Conservation (phyloP, 2,329 filamentous ascomycete genomes). For the Penicillium aurantiogriseum region DNA sequence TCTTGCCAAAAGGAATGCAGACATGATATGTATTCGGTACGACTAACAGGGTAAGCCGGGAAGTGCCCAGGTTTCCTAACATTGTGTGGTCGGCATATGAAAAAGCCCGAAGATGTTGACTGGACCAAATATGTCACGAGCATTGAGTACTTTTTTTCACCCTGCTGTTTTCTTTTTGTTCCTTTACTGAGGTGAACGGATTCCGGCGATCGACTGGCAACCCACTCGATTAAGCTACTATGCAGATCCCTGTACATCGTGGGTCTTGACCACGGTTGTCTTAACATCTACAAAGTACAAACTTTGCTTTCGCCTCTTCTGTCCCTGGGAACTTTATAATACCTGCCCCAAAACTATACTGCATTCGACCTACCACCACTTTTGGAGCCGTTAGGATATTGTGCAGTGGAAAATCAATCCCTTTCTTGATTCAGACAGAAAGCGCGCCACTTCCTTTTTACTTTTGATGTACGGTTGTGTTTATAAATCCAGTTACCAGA, state of each 20-base stretch:
- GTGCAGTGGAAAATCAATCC: not conserved
- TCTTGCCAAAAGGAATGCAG: not conserved
- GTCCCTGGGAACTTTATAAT: not conserved
- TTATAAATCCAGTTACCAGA: not conserved
- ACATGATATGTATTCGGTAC: not conserved
- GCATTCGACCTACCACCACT: too few relatives aligned
- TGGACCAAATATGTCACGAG: not conserved
- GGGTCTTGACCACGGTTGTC: slow-evolving; percentile 2
- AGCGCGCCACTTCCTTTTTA: slow-evolving; percentile 6
- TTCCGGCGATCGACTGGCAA: slow-evolving; percentile 15
- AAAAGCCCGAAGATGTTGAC: not conserved
- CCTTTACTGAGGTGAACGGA: not conserved
- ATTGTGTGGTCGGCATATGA: not conserved
- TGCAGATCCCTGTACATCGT: slow-evolving; percentile 13
- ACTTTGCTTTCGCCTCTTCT: not conserved
- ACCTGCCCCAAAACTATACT: not conserved
- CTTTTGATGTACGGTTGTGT: too few relatives aligned
- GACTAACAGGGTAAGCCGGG: not conserved
- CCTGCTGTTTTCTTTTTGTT: not conserved
- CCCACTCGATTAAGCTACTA: slow-evolving; percentile 10
- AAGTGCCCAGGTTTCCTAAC: not conserved
- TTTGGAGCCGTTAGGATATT: not conserved
- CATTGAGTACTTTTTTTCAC: not conserved
- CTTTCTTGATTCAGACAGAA: slow-evolving; percentile 7
- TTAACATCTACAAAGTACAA: not conserved